A percentile compares a stretch with the other conserved stretches of the same genome.
Conservation (phyloP, 163 green algal genomes). For the Botryococcus braunii region DNA sequence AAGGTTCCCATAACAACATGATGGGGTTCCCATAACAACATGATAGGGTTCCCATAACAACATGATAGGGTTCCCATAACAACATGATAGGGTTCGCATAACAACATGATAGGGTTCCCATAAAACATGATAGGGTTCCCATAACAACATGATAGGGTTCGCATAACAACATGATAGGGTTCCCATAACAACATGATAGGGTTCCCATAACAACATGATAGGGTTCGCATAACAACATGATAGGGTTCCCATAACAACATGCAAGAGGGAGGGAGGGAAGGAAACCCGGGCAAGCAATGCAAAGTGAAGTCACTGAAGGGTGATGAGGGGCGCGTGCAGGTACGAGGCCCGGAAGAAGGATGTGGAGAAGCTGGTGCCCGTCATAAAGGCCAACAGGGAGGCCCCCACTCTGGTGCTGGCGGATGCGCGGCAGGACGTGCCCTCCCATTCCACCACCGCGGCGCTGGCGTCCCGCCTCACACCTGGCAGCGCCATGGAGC, state of each 20-base stretch:
- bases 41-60: too few species aligned
- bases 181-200: neutral
- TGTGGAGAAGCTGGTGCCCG: constrained; percentile 77
- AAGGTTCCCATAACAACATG: too few species aligned
- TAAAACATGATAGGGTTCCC: too few species aligned
- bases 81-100: too few species aligned
- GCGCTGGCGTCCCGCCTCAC: constrained; percentile 52
- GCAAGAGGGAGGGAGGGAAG: too few species aligned
- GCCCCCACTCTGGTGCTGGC: constrained; percentile 79
- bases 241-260: neutral
- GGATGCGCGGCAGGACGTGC: constrained; percentile 23
- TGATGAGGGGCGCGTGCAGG: constrained; percentile 1
- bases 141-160: neutral
- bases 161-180: neutral
- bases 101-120: too few species aligned
- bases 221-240: neutral
- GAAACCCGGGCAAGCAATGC: too few species aligned
- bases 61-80: too few species aligned
- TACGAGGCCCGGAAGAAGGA: constrained; percentile 79
- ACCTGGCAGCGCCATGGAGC: constrained; percentile 68
- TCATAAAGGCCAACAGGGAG: constrained; percentile 92
- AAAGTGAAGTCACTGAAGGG: too few species aligned
- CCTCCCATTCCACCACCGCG: constrained; percentile 35
- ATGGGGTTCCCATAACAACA: too few species aligned
- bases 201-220: neutral